These are phyloP conservation scores for Gracilaria gracilis DNA, from an alignment of 23 red algal genomes.

Conservation along the genomic window DNA sequence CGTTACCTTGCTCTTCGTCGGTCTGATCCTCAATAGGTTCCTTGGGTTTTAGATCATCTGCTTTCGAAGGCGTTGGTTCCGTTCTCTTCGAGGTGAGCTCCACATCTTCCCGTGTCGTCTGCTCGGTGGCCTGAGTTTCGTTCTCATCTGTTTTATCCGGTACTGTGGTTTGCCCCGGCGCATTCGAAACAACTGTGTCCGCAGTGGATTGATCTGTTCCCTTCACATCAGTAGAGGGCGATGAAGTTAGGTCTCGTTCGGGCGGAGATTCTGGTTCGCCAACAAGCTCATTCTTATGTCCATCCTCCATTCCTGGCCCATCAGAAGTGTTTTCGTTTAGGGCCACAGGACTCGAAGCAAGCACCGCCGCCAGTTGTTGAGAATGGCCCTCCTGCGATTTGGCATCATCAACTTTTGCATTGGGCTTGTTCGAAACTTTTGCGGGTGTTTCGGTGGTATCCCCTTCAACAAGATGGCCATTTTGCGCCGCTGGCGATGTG, in stretches of 20 bases:
- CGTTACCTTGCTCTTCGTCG: neutral
- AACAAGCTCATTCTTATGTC: neutral
- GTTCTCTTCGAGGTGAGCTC: neutral
- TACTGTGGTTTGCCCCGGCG: neutral
- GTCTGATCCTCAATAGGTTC: neutral
- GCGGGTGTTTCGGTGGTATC: neutral
- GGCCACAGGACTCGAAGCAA: neutral
- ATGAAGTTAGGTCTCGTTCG: neutral
- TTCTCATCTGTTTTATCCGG: neutral
- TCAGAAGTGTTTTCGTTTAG: neutral
- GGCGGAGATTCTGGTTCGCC: neutral
- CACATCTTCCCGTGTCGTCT: neutral
- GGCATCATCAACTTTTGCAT: neutral
- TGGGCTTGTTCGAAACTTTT: neutral
- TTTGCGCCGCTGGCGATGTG: neutral
- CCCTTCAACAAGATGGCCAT: slow-evolving; percentile 15
- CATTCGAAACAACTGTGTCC: neutral
- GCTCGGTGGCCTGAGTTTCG: neutral
- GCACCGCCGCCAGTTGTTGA: neutral
- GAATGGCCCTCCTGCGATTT: neutral
- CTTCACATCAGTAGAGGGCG: neutral
- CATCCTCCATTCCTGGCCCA: neutral
- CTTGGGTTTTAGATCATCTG: too few relatives aligned
- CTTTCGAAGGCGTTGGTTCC: neutral
- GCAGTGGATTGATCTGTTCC: neutral